A percentile compares a stretch with the other conserved stretches of the same genome.
Conservation (phyloP, 805 yeast genomes). For the Hanseniaspora meyeri region DNA sequence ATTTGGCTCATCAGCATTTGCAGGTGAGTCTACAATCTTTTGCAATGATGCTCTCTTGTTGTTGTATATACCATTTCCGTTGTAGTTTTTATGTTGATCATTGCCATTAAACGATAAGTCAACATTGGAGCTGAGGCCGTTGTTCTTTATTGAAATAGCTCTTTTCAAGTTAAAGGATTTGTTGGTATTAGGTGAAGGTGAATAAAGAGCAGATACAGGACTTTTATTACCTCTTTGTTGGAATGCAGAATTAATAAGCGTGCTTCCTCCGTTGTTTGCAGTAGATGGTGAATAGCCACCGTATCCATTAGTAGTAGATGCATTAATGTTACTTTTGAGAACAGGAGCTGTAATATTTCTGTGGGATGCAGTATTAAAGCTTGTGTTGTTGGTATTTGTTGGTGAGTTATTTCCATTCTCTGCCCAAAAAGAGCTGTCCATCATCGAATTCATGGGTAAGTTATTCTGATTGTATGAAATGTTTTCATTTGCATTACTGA, state of each 20-base stretch:
- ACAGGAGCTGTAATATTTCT: conserved; percentile 13
- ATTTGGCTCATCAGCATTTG: conserved; percentile 27
- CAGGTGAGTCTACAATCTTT: neutral
- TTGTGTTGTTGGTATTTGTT: neutral
- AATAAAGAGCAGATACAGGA: neutral
- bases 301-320: neutral
- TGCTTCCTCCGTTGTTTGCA: neutral
- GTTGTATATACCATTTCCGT: neutral
- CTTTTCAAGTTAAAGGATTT: neutral
- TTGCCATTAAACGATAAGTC: neutral
- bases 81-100: neutral
- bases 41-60: neutral
- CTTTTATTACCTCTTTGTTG: conserved; percentile 1
- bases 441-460: neutral
- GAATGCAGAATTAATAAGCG: neutral
- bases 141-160: conserved; percentile 9
- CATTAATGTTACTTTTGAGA: neutral
- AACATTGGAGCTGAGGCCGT: neutral
- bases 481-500: neutral
- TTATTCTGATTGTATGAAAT: neutral
- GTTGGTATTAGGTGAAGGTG: neutral
- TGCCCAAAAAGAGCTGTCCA: conserved; percentile 3
- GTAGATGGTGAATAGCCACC: conserved; percentile 2
- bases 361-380: neutral
- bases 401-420: conserved; percentile 1